Percentiles rank a stretch among this genome's conserved stretches.
These are phyloP conservation scores for Dendrothele bispora DNA, from an alignment of 768 basidiomycete genomes.

Conservation along the genomic window DNA sequence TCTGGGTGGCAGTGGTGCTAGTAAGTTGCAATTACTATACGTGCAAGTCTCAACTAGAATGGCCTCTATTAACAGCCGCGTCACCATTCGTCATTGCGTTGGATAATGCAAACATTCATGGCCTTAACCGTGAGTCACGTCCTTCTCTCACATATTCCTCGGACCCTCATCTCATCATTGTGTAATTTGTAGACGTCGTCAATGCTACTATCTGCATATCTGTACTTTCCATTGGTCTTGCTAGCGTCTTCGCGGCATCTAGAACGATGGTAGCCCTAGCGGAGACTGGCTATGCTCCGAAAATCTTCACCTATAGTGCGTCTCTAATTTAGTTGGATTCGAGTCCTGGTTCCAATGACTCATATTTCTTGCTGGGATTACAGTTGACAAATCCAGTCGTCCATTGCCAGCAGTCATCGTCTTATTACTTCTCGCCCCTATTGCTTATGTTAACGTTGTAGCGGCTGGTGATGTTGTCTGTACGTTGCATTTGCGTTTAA, in stretches of 20 bases:
- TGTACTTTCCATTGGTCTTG: slow-evolving; percentile 43
- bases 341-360: not conserved
- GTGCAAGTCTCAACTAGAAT: not conserved
- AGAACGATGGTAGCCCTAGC: slow-evolving; percentile 43
- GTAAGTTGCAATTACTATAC: slow-evolving; percentile 10
- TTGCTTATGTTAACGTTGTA: slow-evolving; percentile 38
- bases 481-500: slow-evolving; percentile 14
- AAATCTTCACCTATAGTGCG: slow-evolving; percentile 35
- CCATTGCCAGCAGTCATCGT: slow-evolving; percentile 39
- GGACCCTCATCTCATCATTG: not conserved
- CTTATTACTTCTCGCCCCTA: slow-evolving; percentile 34
- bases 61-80: slow-evolving; percentile 20
- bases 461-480: slow-evolving; percentile 38
- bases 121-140: slow-evolving; percentile 40
- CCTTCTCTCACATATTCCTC: not conserved
- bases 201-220: slow-evolving; percentile 45
- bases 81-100: slow-evolving; percentile 47
- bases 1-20: slow-evolving; percentile 33
- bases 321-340: not conserved
- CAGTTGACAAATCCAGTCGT: slow-evolving; percentile 44
- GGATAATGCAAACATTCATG: slow-evolving; percentile 35
- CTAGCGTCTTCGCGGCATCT: slow-evolving; percentile 45
- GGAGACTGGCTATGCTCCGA: slow-evolving; percentile 47
- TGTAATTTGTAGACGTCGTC: slow-evolving; percentile 26
- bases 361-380: not conserved